These are phyloP conservation scores for Yamadazyma pseudoaaseri DNA, from an alignment of 1,139 yeast species.

Conservation along the genomic window DNA sequence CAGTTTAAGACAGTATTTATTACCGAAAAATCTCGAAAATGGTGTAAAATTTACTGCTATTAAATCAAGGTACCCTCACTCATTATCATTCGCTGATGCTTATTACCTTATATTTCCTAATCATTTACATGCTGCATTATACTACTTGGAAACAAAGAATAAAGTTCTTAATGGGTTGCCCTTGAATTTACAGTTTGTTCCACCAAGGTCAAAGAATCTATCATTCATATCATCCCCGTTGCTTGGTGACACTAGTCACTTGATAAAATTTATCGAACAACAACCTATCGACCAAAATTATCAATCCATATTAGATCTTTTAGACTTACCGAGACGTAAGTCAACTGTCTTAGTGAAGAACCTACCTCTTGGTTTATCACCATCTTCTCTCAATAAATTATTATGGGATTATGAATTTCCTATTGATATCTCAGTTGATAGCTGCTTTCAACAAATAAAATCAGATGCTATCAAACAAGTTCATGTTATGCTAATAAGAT, in stretches of 20 bases:
- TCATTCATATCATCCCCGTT: slow-evolving; percentile 25
- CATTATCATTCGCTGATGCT: slow-evolving; percentile 42
- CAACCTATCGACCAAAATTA: slow-evolving; percentile 8
- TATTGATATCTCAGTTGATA: slow-evolving; percentile 9
- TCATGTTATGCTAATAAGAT: slow-evolving; percentile 40
- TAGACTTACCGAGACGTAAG: slow-evolving; percentile 10
- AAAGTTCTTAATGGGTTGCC: slow-evolving; percentile 52
- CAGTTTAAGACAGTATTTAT: slow-evolving; percentile 28
- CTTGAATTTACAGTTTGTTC: slow-evolving; percentile 43
- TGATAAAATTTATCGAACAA: not conserved
- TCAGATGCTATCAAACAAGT: slow-evolving; percentile 28
- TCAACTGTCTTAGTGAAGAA: slow-evolving; percentile 35
- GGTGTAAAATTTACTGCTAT: slow-evolving; percentile 35
- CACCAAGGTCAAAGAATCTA: slow-evolving; percentile 3
- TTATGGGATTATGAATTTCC: slow-evolving; percentile 43
- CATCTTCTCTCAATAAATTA: slow-evolving; percentile 27
- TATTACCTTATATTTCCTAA: slow-evolving; percentile 54
- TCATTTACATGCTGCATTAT: slow-evolving; percentile 49
- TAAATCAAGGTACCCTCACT: slow-evolving; percentile 48
- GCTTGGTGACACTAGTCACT: not conserved
- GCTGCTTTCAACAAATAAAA: slow-evolving; percentile 21
- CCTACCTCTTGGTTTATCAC: slow-evolving; percentile 40
- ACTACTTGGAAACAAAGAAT: slow-evolving; percentile 46
- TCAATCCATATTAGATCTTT: slow-evolving; percentile 6
- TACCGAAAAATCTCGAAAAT: slow-evolving; percentile 19